Evolutionary conservation across 169 alveolate species (phyloP), one percentile per base, ranked within the genome.

Genomic region (Plasmodium ovale): DNA sequence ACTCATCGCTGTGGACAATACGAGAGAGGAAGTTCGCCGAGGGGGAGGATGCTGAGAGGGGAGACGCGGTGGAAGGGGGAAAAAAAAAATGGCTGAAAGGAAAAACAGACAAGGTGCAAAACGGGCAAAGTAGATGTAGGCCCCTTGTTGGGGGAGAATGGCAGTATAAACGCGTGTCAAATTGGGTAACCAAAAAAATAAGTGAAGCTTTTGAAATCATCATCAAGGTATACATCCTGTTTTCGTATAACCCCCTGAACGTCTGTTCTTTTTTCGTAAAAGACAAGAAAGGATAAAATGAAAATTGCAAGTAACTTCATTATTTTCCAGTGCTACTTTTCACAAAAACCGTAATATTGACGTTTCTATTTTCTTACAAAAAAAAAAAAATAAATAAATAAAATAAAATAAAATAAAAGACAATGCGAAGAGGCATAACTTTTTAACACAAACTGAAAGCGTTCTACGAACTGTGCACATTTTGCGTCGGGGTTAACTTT

Each of bases 31-130:
- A 79, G 29, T 37, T 65, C 12, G 89, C 89, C 39, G 89, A 79
- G 9, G 89, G 89, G 56, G 89, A 79, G 9, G 89, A 79, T n/a
- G 89, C 89, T 79, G 37, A 21, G 3, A 62, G n/a, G n/a, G n/a
- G n/a, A n/a, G n/a, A n/a, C n/a, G n/a, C n/a, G n/a, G n/a, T n/a
- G n/a, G n/a, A 49, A 59, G 42, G n/a, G 12, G 1, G 14, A 44
- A 67, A 62, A 64, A 77, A 62, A 31, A 9, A 35, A 31, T 72
- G 54, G n/a, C 7, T 12, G 16, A 7, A 33, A 64, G n/a, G 0
- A 64, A 35, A 64, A 35, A 64, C n/a, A 14, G 5, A 64, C 19
- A n/a, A n/a, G n/a, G 4, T n/a, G n/a, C 14, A 14, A 33, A n/a
- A 62, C 9, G 3, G 4, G 7, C 33, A 35, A 10, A 1, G 19